Evolutionary conservation across 2,329 filamentous ascomycete species (phyloP).

Genomic region (Monascus ruber): DNA sequence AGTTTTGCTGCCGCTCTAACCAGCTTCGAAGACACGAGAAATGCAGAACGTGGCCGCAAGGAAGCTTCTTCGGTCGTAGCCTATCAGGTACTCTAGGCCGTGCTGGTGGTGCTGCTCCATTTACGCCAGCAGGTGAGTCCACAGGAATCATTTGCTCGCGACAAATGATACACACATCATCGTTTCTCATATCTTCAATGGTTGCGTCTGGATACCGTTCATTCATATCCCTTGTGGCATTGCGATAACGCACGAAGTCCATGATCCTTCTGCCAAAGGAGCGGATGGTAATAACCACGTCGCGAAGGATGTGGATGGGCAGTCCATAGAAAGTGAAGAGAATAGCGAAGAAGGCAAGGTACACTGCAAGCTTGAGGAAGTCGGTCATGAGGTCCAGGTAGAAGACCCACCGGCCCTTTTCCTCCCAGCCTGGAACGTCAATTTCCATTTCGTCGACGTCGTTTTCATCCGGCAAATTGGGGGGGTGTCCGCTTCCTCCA

Average conservation of each 20-base stretch:
- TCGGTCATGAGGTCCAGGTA: constrained; percentile 79
- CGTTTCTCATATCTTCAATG: constrained; percentile 66
- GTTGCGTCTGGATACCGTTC: constrained; percentile 81
- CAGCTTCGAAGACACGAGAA: constrained; percentile 91
- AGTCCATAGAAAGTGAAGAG: constrained; percentile 88
- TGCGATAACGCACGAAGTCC: constrained; percentile 79
- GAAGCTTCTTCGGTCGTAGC: constrained; percentile 83
- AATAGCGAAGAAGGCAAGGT: constrained; percentile 84
- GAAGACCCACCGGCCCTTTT: constrained; percentile 86
- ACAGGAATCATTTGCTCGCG: constrained; percentile 89
- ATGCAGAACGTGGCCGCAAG: constrained; percentile 90
- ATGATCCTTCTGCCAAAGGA: constrained; percentile 85
- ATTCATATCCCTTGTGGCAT: constrained; percentile 90
- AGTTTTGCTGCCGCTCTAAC: constrained; percentile 94
- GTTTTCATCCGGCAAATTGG: constrained; percentile 51
- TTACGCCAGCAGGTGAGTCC: constrained; percentile 41
- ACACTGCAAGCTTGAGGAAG: constrained; percentile 81
- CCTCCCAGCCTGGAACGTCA: constrained; percentile 91
- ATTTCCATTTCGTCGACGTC: constrained; percentile 88
- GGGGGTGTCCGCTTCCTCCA: constrained; percentile 23
- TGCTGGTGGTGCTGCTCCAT: constrained; percentile 19
- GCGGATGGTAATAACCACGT: constrained; percentile 85
- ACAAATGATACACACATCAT: constrained; percentile 96
- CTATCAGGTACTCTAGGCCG: constrained; percentile 56
- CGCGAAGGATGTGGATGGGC: constrained; percentile 91